These are phyloP conservation scores for Lasiodiplodia hormozganensis DNA, from an alignment of 2,329 filamentous ascomycete genomes.

Conservation along the genomic window DNA sequence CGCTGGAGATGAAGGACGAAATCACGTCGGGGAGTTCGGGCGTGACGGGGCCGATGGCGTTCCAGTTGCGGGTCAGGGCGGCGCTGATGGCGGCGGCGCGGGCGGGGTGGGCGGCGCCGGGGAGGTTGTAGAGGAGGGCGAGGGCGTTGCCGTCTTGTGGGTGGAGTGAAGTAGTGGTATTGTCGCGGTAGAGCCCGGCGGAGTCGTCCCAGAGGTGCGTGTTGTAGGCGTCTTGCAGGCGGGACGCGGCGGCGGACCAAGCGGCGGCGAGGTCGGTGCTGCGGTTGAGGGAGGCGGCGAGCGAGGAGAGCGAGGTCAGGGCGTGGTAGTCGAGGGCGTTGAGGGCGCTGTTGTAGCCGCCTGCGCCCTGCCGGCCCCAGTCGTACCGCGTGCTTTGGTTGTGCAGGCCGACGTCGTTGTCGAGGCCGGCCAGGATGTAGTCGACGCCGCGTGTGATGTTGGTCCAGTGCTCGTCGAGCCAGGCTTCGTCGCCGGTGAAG, in stretches of 20 bases:
- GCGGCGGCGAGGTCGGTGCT: slow-evolving; percentile 35
- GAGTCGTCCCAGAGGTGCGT: slow-evolving; percentile 36
- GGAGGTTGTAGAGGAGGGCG: slow-evolving; percentile 37
- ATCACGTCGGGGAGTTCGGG: slow-evolving; percentile 65
- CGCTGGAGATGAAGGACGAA: slow-evolving; percentile 64
- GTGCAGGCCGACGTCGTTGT: slow-evolving; percentile 32
- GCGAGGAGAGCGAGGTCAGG: slow-evolving; percentile 32
- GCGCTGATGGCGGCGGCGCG: slow-evolving; percentile 54
- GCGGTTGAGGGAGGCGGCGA: not conserved
- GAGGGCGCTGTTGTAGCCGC: slow-evolving; percentile 34
- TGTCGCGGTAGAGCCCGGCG: slow-evolving; percentile 47
- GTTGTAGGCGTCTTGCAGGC: slow-evolving; percentile 38
- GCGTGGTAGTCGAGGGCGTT: slow-evolving; percentile 51
- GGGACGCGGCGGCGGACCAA: slow-evolving; percentile 36
- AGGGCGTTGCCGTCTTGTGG: slow-evolving; percentile 39
- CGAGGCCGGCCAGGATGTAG: slow-evolving; percentile 32
- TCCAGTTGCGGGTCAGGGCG: slow-evolving; percentile 61
- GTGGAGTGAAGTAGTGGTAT: slow-evolving; percentile 38
- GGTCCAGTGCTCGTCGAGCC: slow-evolving; percentile 37
- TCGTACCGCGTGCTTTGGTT: not conserved
- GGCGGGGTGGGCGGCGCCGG: slow-evolving; percentile 53
- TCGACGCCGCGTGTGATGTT: slow-evolving; percentile 32
- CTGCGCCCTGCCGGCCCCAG: slow-evolving; percentile 50
- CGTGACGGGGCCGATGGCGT: slow-evolving; percentile 60
- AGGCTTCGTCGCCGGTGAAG: slow-evolving; percentile 60